Evolutionary conservation across 2,329 filamentous ascomycete species (phyloP), one percentile per base, ranked within the genome.

Genomic region (Endoconidiophora polonica): DNA sequence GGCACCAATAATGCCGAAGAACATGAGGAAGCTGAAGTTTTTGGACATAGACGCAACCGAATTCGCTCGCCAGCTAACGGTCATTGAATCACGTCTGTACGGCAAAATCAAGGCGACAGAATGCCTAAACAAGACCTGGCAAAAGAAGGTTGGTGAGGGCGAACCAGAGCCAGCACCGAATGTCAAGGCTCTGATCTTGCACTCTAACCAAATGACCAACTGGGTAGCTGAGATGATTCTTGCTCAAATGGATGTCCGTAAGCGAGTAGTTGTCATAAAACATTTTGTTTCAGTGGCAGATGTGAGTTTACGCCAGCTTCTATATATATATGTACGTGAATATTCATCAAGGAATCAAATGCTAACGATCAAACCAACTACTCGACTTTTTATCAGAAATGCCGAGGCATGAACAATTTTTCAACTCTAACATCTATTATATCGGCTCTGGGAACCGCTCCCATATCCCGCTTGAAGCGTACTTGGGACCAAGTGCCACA

Each of bases 181-280:
- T 58, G 86, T 98, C 57, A 95, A 96, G 66, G 85, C 87, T 7
- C 73, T 98, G 55, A 98, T 98, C 66, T 71, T 96, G 48, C 91
- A 98, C 66, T 96, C 91, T 0, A 98, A 98, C 60, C 90, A 96
- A 64, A 80, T 98, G 71, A 98, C 91, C 4, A 98, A 96, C 62
- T 98, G 91, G 91, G 91, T 96, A 46, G 91, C 91, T 26, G 90
- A 96, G 65, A 96, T 98, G 91, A 96, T 98, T 57, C 67, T 98
- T 55, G 88, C 83, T 0, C 91, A 98, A 65, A 77, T 81, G 58
- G 91, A 98, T 62, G 85, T 95, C 55, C 94, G 91, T 70, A 93
- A 94, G 65, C 79, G 91, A 58, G 90, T 96, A 23, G 84, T 94
- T 33, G 91, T 98, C 42, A 95, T 98, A 65, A 96, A 96, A 65